Conservation (phyloP, 2,329 filamentous ascomycete species). For the Penicillium olsonii region DNA sequence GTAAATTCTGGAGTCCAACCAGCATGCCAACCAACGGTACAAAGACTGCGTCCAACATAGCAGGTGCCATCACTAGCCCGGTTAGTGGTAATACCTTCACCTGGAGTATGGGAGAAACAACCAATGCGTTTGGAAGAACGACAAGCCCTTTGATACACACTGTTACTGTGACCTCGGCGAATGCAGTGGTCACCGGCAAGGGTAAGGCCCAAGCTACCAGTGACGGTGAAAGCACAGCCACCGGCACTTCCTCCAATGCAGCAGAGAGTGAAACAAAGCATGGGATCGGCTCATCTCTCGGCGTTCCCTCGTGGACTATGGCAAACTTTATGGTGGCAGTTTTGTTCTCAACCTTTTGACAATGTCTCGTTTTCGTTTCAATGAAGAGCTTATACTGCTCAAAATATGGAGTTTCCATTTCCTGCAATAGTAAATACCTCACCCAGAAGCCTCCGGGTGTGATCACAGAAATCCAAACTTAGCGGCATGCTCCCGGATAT, state of each 20-base stretch:
- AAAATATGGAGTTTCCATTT: too few relatives aligned
- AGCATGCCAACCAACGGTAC: slow-evolving; percentile 17
- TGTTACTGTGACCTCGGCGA: slow-evolving; percentile 11
- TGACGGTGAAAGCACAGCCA: not conserved
- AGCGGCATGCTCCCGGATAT: too few relatives aligned
- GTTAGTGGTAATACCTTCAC: slow-evolving; percentile 20
- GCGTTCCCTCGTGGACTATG: not conserved
- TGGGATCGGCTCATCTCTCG: not conserved
- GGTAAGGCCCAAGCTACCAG: not conserved
- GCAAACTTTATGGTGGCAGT: not conserved
- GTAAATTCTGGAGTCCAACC: slow-evolving; percentile 12
- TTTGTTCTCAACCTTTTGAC: not conserved
- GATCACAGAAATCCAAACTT: too few relatives aligned
- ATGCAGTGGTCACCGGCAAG: slow-evolving; percentile 1
- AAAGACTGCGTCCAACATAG: slow-evolving; percentile 14
- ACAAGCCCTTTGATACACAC: not conserved
- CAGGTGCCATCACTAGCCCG: slow-evolving; percentile 11
- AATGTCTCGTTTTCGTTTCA: too few relatives aligned
- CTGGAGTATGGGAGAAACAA: slow-evolving; percentile 8
- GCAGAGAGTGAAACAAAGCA: slow-evolving; percentile 3
- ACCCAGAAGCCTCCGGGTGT: too few relatives aligned
- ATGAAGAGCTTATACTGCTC: too few relatives aligned
- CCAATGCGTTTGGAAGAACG: not conserved
- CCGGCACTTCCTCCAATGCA: not conserved
- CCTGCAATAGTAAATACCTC: too few relatives aligned